phyloP scores from a whole-genome alignment of 352 stramenopile species.

The Globisporangium radiosum region DNA sequence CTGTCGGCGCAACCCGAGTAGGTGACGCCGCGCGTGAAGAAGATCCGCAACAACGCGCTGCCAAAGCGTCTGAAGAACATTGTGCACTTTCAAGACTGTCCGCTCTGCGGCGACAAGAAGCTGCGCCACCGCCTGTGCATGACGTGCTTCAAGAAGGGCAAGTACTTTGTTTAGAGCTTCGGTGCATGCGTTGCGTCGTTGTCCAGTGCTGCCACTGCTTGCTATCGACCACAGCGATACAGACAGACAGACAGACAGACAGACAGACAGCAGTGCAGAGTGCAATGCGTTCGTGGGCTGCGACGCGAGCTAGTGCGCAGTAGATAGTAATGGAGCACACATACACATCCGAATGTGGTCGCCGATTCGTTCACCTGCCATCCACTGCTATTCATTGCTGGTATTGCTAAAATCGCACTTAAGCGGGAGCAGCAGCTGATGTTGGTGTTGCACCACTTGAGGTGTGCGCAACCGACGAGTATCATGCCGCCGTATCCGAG shows the following conservation, averaged over 20 bases:
- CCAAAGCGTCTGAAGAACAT: slow-evolving; percentile 88
- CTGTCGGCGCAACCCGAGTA: slow-evolving; percentile 15
- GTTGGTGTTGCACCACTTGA: background rate
- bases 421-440: too few species aligned
- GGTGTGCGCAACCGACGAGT: background rate
- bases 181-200: too few species aligned
- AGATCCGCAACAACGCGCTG: slow-evolving; percentile 84
- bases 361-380: too few species aligned
- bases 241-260: background rate
- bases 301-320: too few species aligned
- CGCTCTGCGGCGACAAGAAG: slow-evolving; percentile 83
- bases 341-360: too few species aligned
- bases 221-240: background rate
- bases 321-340: background rate
- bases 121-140: slow-evolving; percentile 85
- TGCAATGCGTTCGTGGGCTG: too few species aligned
- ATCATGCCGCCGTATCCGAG: background rate
- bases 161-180: slow-evolving; percentile 75
- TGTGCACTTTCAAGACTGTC: slow-evolving; percentile 84
- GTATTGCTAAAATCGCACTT: too few species aligned
- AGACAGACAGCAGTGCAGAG: background rate
- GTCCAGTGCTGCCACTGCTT: background rate
- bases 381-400: too few species aligned
- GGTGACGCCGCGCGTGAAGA: slow-evolving; percentile 83
- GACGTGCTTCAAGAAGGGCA: slow-evolving; percentile 90